phyloP scores from a whole-genome alignment of 106 monocot species.

The Alisma plantagoaquatica region DNA sequence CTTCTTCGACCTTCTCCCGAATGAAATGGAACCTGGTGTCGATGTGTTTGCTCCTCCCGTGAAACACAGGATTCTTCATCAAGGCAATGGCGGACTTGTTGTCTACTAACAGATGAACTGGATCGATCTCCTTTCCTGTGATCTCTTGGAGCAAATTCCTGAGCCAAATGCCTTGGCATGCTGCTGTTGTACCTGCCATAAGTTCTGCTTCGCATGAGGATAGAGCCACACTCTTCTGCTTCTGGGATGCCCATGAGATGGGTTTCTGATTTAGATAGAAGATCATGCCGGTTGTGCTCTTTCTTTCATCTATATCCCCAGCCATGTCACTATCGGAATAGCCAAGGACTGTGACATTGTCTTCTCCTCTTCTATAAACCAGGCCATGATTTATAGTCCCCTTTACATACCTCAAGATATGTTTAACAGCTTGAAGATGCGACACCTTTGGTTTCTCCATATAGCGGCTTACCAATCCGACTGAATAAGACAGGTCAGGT shows the following conservation, averaged over 20 bases:
- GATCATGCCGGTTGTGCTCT: background rate
- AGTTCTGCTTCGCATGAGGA: constrained; percentile 4
- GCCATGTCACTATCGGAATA: background rate
- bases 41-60: background rate
- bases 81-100: background rate
- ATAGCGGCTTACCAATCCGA: background rate
- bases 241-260: constrained; percentile 4
- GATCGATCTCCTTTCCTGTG: no score
- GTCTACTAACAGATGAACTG: background rate
- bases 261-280: background rate
- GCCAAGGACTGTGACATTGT: background rate
- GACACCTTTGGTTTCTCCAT: background rate
- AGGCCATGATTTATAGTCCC: constrained; percentile 1
- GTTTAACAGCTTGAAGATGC: no score
- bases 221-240: constrained; percentile 1
- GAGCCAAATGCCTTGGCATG: background rate
- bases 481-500: background rate
- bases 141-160: background rate
- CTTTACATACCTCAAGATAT: constrained; percentile 2
- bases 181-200: background rate
- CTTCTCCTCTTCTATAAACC: background rate
- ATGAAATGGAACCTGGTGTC: background rate
- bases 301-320: background rate
- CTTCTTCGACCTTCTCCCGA: background rate
- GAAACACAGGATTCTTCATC: constrained; percentile 3